Base-by-base conservation (phyloP, 768 basidiomycete species). In the Tephrocybe sp. region DNA sequence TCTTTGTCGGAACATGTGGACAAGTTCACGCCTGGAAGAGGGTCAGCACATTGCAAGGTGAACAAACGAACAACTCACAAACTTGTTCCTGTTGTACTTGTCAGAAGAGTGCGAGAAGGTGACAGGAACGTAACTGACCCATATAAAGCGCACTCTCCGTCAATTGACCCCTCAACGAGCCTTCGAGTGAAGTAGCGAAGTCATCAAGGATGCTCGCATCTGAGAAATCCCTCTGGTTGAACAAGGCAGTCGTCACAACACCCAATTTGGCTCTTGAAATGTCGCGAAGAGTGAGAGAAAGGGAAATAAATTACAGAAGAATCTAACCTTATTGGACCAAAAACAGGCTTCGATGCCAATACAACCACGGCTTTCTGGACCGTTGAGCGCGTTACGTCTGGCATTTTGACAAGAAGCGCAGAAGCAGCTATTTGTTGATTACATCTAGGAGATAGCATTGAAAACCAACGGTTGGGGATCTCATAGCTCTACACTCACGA, bases 351-450 rank as follows among this genome's bases (percentile, higher is more conserved):
- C 11, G 87, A 82, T 3, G 92, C 94, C 28, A 99, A 75, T 2
- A 99, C 90, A 0, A 98, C 92, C 3, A 99, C 91, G 0, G 97
- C 95, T 64, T 98, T 99, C 67, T 99, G 97, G 0, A 99, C 97
- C 8, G 87, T 98, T 4, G 89, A 92, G 13, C 97, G 84, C 4
- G 97, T 98, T 15, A 98, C 91, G 55, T 97, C 95, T 2, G 80
- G 73, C 31, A 83, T 79, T 62, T 86, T 88, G 39, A 89, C 86
- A 4, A 92, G 72, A 24, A 99, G 76, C 19, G 84, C 76, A 0
- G 86, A 78, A 1, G 94, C 75, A 9, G 90, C 74, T 27, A 99
- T 92, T 72, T 99, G 97, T 41, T 95, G 92, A 60, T 98, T 98
- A 64, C 95, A 96, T 59, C 92, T 94, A 37, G 11, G 7, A 18